A percentile compares a stretch with the other conserved stretches of the same genome.
These are phyloP conservation scores for Penicillium thymicola DNA, from an alignment of 2,329 filamentous ascomycete species.

Conservation along the genomic window DNA sequence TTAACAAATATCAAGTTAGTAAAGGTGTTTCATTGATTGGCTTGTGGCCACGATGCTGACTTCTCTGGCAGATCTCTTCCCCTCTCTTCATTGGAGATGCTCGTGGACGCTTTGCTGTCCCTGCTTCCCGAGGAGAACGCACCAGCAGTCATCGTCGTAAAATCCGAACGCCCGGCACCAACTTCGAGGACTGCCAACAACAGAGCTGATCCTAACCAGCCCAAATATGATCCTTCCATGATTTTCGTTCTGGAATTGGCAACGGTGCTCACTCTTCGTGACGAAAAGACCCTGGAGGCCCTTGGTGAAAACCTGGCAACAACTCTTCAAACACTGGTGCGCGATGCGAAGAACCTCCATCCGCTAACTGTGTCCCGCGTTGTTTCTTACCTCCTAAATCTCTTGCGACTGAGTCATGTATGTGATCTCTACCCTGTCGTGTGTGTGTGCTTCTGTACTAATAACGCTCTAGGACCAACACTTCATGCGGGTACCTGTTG, in stretches of 20 bases:
- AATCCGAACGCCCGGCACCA: conserved; percentile 71
- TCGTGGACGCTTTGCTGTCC: conserved; percentile 72
- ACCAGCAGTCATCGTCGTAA: conserved; percentile 80
- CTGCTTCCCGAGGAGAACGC: conserved; percentile 84
- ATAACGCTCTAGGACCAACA: conserved; percentile 65
- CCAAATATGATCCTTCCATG: conserved; percentile 77
- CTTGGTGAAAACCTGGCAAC: conserved; percentile 79
- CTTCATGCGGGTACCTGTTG: conserved; percentile 85
- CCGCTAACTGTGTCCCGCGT: conserved; percentile 78
- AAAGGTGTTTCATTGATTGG: neutral
- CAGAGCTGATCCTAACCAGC: conserved; percentile 54
- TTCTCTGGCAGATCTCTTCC: conserved; percentile 56
- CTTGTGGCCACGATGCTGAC: conserved; percentile 14
- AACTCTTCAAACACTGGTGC: conserved; percentile 74
- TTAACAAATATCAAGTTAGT: conserved; percentile 77
- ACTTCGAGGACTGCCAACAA: conserved; percentile 58
- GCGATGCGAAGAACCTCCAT: conserved; percentile 76
- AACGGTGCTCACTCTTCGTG: conserved; percentile 74
- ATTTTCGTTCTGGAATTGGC: conserved; percentile 91
- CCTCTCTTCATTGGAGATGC: conserved; percentile 53
- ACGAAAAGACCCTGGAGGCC: conserved; percentile 66
- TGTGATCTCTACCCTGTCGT: conserved; percentile 34
- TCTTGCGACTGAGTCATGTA: conserved; percentile 83
- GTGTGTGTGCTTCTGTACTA: conserved; percentile 8
- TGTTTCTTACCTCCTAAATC: conserved; percentile 78